A percentile compares a stretch with the other conserved stretches of the same genome.
phyloP scores from a whole-genome alignment of 169 alveolate species.

The Babesia sp. region DNA sequence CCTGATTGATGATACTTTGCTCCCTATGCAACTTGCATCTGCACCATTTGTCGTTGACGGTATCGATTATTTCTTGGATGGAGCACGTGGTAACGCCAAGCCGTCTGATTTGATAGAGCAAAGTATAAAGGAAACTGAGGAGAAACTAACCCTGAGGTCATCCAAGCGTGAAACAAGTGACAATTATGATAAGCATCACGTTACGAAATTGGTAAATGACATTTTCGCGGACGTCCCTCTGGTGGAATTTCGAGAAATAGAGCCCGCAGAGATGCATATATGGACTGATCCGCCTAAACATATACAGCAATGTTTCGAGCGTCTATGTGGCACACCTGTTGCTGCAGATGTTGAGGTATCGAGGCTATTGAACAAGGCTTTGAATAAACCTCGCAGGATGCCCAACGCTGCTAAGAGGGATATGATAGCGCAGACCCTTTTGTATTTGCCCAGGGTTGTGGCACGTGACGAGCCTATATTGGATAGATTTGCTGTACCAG shows the following conservation, averaged over 20 bases:
- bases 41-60: background rate
- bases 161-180: too few relatives aligned
- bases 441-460: constrained; percentile 42
- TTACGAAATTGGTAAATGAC: background rate
- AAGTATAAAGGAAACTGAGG: background rate
- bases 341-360: constrained; percentile 50
- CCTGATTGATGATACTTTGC: background rate
- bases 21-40: background rate
- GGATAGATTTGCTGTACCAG: constrained; percentile 44
- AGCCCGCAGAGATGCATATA: background rate
- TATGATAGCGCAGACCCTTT: constrained; percentile 39
- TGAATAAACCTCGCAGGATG: constrained; percentile 26
- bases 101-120: background rate
- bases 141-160: background rate
- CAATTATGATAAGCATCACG: too few relatives aligned
- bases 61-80: background rate
- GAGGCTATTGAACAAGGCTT: constrained; percentile 6
- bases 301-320: constrained; percentile 63
- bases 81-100: background rate
- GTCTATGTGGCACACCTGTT: constrained; percentile 44
- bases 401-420: background rate
- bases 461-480: constrained; percentile 35
- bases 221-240: constrained; percentile 45
- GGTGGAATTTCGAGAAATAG: background rate
- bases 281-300: constrained; percentile 65